Percentiles rank a stretch among this genome's conserved stretches.
These are phyloP conservation scores for Millerozyma acaciae DNA, from an alignment of 805 yeast species.

Conservation along the genomic window DNA sequence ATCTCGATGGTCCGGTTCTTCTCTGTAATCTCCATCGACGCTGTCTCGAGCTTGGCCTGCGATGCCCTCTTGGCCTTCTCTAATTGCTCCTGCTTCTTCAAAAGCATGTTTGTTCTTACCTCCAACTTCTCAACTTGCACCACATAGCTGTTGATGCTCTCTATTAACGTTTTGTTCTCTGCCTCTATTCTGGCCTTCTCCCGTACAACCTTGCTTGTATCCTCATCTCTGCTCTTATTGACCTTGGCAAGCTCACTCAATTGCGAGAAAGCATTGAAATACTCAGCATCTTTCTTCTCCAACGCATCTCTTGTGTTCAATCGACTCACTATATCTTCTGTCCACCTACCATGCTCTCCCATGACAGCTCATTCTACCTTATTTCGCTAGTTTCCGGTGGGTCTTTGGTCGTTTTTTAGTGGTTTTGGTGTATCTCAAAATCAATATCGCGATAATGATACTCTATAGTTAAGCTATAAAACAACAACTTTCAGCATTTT, in stretches of 20 bases:
- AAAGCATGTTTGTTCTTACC: slow-evolving; percentile 7
- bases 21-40: slow-evolving; percentile 30
- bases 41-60: slow-evolving; percentile 16
- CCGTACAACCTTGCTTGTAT: slow-evolving; percentile 4
- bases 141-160: slow-evolving; percentile 22
- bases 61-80: slow-evolving; percentile 16
- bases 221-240: slow-evolving; percentile 4
- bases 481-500: no score
- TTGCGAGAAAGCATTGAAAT: slow-evolving; percentile 31
- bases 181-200: slow-evolving; percentile 17
- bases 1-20: slow-evolving; percentile 56
- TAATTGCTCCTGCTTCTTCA: slow-evolving; percentile 11
- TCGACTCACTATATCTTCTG: slow-evolving; percentile 19
- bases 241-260: slow-evolving; percentile 15
- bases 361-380: no score
- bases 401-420: no score
- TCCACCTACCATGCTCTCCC: no score
- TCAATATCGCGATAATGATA: no score
- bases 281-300: slow-evolving; percentile 29
- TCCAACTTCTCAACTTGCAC: slow-evolving; percentile 23
- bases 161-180: slow-evolving; percentile 20
- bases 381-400: no score
- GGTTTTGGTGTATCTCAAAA: no score
- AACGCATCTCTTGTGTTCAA: slow-evolving; percentile 27
- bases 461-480: no score